A percentile compares a stretch with the other conserved stretches of the same genome.
Evolutionary conservation across 2,329 filamentous ascomycete species (phyloP).

Genomic region (Pestalotiopsis sp.): DNA sequence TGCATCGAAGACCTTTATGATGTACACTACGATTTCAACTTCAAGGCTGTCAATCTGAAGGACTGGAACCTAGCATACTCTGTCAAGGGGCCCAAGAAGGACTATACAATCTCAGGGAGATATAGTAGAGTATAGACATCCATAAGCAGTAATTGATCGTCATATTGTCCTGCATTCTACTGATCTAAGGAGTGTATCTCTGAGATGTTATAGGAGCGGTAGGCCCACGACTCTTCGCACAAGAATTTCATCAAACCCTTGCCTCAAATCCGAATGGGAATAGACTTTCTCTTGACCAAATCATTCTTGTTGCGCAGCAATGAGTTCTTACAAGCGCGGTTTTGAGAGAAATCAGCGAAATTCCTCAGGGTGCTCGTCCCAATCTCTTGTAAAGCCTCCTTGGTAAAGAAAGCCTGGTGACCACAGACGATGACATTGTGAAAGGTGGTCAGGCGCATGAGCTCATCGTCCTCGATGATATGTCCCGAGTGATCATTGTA

Average conservation of each 20-base stretch:
- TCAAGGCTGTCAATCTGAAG: conserved; percentile 57
- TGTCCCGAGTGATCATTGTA: conserved; percentile 67
- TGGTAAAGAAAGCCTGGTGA: conserved; percentile 72
- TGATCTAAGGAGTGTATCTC: neutral
- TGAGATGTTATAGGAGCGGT: neutral
- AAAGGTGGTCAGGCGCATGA: conserved; percentile 70
- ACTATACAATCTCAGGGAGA: conserved; percentile 63
- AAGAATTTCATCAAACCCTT: neutral
- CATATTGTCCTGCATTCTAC: neutral
- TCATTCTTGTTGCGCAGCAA: conserved; percentile 20
- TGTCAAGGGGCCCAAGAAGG: conserved; percentile 73
- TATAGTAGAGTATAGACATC: conserved; percentile 36
- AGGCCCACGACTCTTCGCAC: neutral
- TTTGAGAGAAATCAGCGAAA: conserved; percentile 46
- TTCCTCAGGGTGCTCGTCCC: conserved; percentile 62
- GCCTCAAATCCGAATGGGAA: conserved; percentile 38
- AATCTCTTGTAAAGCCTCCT: conserved; percentile 67
- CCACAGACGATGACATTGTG: conserved; percentile 69
- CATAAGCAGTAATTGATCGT: too few relatives aligned
- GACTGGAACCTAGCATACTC: conserved; percentile 65
- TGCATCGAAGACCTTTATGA: conserved; percentile 75
- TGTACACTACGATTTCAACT: conserved; percentile 69
- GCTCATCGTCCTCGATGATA: conserved; percentile 67
- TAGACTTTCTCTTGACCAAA: conserved; percentile 28
- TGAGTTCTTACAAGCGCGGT: conserved; percentile 23